phyloP scores from a whole-genome alignment of 1,284 basidiomycete species.

The Neotropicomus parvogracilis region DNA sequence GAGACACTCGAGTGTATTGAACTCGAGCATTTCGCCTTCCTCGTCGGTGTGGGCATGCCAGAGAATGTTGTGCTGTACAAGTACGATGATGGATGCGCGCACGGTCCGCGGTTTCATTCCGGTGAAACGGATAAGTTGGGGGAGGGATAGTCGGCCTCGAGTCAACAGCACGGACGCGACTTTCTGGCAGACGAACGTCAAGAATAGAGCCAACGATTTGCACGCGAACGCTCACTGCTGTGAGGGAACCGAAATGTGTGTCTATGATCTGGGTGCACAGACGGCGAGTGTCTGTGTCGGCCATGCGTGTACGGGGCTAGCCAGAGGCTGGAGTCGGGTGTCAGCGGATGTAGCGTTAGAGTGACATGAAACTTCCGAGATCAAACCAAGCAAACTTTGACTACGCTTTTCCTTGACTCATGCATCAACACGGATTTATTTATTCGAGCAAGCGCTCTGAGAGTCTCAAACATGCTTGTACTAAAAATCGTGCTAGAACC shows the following conservation, averaged over 20 bases:
- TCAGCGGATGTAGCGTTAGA: background rate
- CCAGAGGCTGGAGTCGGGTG: background rate
- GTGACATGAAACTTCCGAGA: background rate
- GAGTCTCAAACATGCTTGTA: constrained; percentile 5
- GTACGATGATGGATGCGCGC: constrained; percentile 73
- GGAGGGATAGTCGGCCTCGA: constrained; percentile 76
- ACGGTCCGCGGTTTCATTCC: constrained; percentile 57
- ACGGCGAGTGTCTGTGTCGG: constrained; percentile 64
- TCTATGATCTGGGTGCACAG: constrained; percentile 75
- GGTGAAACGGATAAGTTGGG: constrained; percentile 67
- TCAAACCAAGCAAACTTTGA: background rate
- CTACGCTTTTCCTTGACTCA: background rate
- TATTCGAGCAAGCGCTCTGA: background rate
- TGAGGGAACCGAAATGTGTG: constrained; percentile 76
- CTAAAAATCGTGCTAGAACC: constrained; percentile 2
- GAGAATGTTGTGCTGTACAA: constrained; percentile 90
- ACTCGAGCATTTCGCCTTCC: constrained; percentile 75
- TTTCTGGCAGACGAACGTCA: constrained; percentile 47
- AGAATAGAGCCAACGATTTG: background rate
- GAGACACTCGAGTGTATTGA: constrained; percentile 79
- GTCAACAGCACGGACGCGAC: constrained; percentile 81
- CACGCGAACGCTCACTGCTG: constrained; percentile 51
- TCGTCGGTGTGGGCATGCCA: constrained; percentile 76
- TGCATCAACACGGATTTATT: too few species aligned
- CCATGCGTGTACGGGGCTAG: constrained; percentile 45